Evolutionary conservation across 192 early-diverging fungal genomes (phyloP).

Genomic region (Coemansia furcata): DNA sequence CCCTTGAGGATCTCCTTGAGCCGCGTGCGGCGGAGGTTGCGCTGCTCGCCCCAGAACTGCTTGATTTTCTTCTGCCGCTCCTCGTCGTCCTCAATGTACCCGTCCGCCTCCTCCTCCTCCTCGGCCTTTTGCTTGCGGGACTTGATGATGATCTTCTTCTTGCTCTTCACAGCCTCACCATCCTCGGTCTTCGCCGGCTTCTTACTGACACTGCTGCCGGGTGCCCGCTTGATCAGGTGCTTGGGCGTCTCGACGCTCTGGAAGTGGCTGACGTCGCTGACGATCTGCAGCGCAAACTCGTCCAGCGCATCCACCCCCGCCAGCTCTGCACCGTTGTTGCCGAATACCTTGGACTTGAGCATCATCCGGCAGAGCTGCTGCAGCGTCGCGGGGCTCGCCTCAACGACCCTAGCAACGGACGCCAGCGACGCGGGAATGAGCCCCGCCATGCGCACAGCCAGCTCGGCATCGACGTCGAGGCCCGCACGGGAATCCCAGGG

Average conservation of each 20-base stretch:
- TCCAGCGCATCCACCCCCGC: constrained; percentile 6
- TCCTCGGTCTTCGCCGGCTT: background rate
- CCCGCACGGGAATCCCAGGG: background rate
- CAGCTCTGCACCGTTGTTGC: background rate
- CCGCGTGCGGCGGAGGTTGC: constrained; percentile 45
- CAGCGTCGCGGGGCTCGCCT: constrained; percentile 13
- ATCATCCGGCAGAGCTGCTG: constrained; percentile 26
- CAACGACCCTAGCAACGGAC: constrained; percentile 22
- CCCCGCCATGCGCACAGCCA: constrained; percentile 1
- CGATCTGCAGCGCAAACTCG: constrained; percentile 32
- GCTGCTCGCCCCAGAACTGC: constrained; percentile 55
- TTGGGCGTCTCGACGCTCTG: constrained; percentile 44
- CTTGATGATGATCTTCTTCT: constrained; percentile 30
- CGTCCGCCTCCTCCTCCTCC: constrained; percentile 12
- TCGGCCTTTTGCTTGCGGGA: constrained; percentile 14
- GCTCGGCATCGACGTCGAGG: background rate
- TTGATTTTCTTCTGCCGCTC: constrained; percentile 35
- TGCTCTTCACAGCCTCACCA: background rate
- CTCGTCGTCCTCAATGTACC: constrained; percentile 42
- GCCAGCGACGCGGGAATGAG: background rate
- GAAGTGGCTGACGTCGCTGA: constrained; percentile 41
- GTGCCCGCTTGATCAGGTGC: constrained; percentile 26
- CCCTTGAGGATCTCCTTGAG: constrained; percentile 48
- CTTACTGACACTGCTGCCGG: background rate
- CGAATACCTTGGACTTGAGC: constrained; percentile 13